Base-by-base conservation (phyloP, 2,329 filamentous ascomycete species). In the Epichloe brachyelytri region DNA sequence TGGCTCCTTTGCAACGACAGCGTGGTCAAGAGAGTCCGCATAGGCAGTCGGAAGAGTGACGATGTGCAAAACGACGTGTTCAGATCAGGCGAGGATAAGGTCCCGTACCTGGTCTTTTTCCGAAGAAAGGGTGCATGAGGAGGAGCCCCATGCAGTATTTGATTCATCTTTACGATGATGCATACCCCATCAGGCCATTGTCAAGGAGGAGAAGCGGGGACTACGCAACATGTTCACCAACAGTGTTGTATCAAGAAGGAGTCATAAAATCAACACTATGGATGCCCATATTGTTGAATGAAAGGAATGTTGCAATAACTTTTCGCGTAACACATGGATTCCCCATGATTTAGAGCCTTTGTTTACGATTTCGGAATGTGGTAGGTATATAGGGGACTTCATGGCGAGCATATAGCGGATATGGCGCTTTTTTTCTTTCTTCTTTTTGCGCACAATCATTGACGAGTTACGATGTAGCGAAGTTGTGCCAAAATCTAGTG, bases 1-100 rank as follows among this genome's bases (percentile, higher is more conserved):
- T 80, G 78, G 78, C 68, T 70, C 54, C 59, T 65, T 53, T 76
- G 72, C 58, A 72, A 78, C 53, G 78, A 81, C 55, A 58, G 59
- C 15, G 52, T 53, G 1, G 68, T 76, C 5, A 65, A 59, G 11
- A 64, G 65, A 48, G 65, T 74, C n/a, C 68, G 67, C 47, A 69
- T 75, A 46, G 71, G 68, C 17, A 63, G 63, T 15, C 63, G 63
- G 4, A 61, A 59, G 22, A 56, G 56, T 4, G 58, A 63, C 30
- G 69, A 72, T 51, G 51, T 65, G 15, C 65, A 66, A 44, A 62
- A 67, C 39, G 58, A 64, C 3, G 64, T 74, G 11, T 72, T 73
- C 54, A 64, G 68, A 55, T 60, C 62, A 11, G 63, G 63, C 8
- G 54, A 59, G 20, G 63, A 66, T 17, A 58, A 63, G n/a, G 69